These are phyloP conservation scores for Firmiana major DNA, from an alignment of 345 rosid species.

Conservation along the genomic window DNA sequence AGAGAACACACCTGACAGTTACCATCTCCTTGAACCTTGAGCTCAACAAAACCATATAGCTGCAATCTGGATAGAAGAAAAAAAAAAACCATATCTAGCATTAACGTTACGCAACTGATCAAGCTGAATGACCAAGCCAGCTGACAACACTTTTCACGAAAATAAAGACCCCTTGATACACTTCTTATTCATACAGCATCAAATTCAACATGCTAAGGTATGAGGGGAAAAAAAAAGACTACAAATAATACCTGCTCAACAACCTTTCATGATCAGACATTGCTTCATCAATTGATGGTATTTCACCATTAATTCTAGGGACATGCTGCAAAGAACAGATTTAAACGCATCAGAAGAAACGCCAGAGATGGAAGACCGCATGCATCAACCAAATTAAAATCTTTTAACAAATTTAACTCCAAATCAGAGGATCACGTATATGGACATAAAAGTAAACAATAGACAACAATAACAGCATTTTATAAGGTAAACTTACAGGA, in stretches of 20 bases:
- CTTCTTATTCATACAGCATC: neutral
- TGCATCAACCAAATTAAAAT: neutral
- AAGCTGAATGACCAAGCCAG: neutral
- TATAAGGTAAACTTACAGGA: conserved; percentile 49
- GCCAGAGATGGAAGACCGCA: neutral
- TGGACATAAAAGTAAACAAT: neutral
- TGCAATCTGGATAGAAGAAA: conserved; percentile 41
- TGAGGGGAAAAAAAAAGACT: neutral
- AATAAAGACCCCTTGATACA: neutral
- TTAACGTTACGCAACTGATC: neutral
- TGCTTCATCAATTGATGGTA: conserved; percentile 90
- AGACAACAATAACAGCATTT: neutral
- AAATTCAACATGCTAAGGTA: neutral
- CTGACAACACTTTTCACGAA: neutral
- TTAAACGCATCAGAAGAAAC: conserved; percentile 7
- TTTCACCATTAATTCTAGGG: conserved; percentile 90
- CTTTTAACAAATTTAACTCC: neutral
- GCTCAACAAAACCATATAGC: conserved; percentile 47
- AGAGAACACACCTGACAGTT: conserved; percentile 61
- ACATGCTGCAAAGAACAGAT: conserved; percentile 53
- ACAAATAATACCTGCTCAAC: conserved; percentile 51
- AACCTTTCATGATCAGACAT: conserved; percentile 93
- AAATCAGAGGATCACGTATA: conserved; percentile 1
- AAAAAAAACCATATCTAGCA: neutral
- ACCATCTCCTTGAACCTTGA: conserved; percentile 77